Conservation (phyloP, 2,329 filamentous ascomycete species). For the Phialemonium atrogriseum region DNA sequence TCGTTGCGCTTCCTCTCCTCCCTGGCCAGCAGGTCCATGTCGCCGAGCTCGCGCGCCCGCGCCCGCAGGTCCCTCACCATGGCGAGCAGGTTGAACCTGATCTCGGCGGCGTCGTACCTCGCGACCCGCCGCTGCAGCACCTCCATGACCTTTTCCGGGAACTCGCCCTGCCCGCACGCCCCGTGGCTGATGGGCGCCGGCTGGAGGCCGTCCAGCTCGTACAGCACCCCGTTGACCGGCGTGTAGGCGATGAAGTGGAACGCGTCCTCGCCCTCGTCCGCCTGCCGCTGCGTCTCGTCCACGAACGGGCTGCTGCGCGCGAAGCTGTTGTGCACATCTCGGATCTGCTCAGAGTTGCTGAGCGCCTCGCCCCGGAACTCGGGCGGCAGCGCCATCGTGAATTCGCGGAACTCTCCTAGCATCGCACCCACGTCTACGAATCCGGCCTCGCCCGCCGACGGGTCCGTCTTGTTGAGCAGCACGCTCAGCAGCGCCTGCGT, state of each 20-base stretch:
- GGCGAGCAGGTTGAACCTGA: constrained; percentile 91
- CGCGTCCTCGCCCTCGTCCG: constrained; percentile 74
- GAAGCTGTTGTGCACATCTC: constrained; percentile 83
- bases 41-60: constrained; percentile 71
- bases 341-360: constrained; percentile 58
- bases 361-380: constrained; percentile 58
- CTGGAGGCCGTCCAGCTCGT: constrained; percentile 93
- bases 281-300: constrained; percentile 73
- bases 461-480: constrained; percentile 70
- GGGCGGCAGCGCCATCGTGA: constrained; percentile 73
- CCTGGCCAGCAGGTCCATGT: constrained; percentile 65
- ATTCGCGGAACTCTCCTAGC: constrained; percentile 75
- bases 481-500: constrained; percentile 92
- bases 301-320: constrained; percentile 83
- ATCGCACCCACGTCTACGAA: constrained; percentile 64
- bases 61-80: constrained; percentile 79
- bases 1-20: constrained; percentile 78
- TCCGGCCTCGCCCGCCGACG: constrained; percentile 18
- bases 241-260: constrained; percentile 99
- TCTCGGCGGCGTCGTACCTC: constrained; percentile 79
- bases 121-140: constrained; percentile 78
- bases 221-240: constrained; percentile 67
- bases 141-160: constrained; percentile 74
- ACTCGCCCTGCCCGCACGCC: constrained; percentile 57
- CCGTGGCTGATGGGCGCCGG: constrained; percentile 89